Percentiles rank a stretch among this genome's conserved stretches.
These are phyloP conservation scores for Cordyceps tenuipes DNA, from an alignment of 2,329 filamentous ascomycete species.

Conservation along the genomic window DNA sequence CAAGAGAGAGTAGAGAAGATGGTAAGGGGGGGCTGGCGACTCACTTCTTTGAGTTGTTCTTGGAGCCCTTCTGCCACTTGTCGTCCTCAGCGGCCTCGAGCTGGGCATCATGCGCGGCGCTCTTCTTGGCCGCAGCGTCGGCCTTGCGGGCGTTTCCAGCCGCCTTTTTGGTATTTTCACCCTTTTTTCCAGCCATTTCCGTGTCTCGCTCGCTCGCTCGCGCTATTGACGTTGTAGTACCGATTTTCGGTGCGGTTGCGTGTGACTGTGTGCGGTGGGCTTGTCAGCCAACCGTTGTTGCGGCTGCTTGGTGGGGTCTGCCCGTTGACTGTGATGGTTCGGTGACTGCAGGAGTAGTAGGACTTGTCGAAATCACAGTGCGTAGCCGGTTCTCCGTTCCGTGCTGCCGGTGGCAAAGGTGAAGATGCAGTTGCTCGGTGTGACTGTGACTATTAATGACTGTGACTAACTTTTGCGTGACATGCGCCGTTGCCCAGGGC, in stretches of 20 bases:
- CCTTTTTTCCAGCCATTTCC: conserved; percentile 65
- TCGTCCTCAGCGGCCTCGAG: conserved; percentile 59
- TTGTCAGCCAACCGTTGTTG: background rate
- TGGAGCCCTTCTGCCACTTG: conserved; percentile 80
- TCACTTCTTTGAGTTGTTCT: conserved; percentile 81
- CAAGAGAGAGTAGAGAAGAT: too few relatives aligned
- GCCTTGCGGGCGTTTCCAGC: conserved; percentile 89
- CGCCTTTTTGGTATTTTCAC: conserved; percentile 81
- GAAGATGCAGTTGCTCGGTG: background rate
- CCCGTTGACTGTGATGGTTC: background rate
- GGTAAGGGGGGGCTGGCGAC: conserved; percentile 18
- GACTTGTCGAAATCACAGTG: background rate
- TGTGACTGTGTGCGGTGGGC: background rate
- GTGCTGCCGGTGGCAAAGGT: background rate
- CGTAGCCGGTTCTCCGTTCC: background rate
- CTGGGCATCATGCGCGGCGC: conserved; percentile 60
- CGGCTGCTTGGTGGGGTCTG: background rate
- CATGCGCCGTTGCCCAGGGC: background rate
- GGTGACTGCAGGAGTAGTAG: background rate
- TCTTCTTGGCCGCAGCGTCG: conserved; percentile 73
- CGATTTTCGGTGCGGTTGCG: background rate
- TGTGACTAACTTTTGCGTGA: background rate
- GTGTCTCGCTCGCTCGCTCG: background rate
- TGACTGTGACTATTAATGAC: conserved; percentile 3
- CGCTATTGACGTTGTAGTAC: background rate